Evolutionary conservation across 768 basidiomycete species (phyloP).

Genomic region (Basidioascus undulatus): DNA sequence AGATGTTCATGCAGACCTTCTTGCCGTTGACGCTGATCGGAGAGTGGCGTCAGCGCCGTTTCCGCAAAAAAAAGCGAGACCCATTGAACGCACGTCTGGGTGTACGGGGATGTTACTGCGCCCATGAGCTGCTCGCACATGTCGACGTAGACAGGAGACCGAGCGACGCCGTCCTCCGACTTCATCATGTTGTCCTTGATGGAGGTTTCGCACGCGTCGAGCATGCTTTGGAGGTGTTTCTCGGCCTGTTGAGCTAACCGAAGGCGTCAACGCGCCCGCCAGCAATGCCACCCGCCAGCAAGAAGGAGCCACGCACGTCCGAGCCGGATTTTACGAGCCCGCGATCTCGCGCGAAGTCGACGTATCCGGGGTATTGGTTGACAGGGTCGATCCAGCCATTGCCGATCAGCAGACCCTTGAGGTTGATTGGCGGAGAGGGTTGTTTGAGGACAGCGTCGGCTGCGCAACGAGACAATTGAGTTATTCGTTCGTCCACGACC

Average conservation of each 20-base stretch:
- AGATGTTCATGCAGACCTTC: conserved; percentile 70
- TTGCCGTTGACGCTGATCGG: conserved; percentile 45
- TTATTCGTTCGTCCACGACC: not conserved
- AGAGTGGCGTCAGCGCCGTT: not conserved
- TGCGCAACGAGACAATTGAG: conserved; percentile 17
- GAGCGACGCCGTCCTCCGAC: no score
- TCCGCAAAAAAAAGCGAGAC: not conserved
- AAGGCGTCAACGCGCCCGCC: no score
- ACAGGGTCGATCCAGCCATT: conserved; percentile 94
- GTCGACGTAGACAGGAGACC: conserved; percentile 26
- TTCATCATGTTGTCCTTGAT: conserved; percentile 18
- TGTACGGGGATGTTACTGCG: conserved; percentile 18
- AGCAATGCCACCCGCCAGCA: no score
- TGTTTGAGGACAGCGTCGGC: conserved; percentile 47
- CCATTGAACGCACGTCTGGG: conserved; percentile 18
- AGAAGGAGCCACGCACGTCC: conserved; percentile 26
- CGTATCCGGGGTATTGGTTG: conserved; percentile 66
- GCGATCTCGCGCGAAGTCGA: conserved; percentile 60
- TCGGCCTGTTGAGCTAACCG: conserved; percentile 39
- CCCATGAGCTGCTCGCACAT: conserved; percentile 37
- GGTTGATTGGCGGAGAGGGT: conserved; percentile 33
- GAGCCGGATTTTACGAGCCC: conserved; percentile 50
- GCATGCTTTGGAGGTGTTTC: conserved; percentile 30
- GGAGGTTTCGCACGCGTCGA: conserved; percentile 34
- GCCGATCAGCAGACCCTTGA: conserved; percentile 70